phyloP scores from a whole-genome alignment of 331 rosid species.

The Saraca asoca region DNA sequence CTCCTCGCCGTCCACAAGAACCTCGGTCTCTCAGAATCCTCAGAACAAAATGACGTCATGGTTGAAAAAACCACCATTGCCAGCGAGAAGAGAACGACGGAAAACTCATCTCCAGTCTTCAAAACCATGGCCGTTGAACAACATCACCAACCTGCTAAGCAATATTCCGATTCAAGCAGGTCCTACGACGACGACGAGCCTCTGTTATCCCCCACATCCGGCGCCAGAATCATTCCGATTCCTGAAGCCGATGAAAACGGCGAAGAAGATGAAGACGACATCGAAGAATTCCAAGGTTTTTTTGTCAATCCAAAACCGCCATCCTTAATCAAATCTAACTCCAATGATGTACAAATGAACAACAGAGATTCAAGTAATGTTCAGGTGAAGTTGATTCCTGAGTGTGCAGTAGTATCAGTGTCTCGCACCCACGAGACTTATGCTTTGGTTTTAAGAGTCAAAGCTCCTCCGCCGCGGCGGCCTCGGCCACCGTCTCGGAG shows the following conservation, averaged over 20 bases:
- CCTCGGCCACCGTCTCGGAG: slow-evolving; percentile 22
- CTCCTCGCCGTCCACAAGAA: slow-evolving; percentile 70
- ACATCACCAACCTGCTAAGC: not conserved
- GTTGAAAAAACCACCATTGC: slow-evolving; percentile 31
- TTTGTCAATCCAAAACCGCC: slow-evolving; percentile 63
- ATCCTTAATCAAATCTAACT: slow-evolving; percentile 40
- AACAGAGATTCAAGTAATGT: slow-evolving; percentile 53
- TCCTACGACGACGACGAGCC: slow-evolving; percentile 86
- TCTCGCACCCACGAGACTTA: slow-evolving; percentile 57
- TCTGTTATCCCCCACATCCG: slow-evolving; percentile 63
- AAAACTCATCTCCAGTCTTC: slow-evolving; percentile 39
- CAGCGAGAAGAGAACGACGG: slow-evolving; percentile 34
- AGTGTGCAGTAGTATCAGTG: slow-evolving; percentile 60
- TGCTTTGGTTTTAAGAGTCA: slow-evolving; percentile 68
- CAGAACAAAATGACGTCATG: slow-evolving; percentile 34
- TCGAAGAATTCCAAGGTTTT: slow-evolving; percentile 81
- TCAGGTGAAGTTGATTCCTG: slow-evolving; percentile 71
- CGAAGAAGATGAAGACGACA: slow-evolving; percentile 44
- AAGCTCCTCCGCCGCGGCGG: slow-evolving; percentile 67
- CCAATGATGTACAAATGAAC: slow-evolving; percentile 35
- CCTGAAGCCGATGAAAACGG: slow-evolving; percentile 81
- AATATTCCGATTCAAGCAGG: slow-evolving; percentile 31
- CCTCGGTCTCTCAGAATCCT: slow-evolving; percentile 31
- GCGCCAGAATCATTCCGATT: slow-evolving; percentile 63
- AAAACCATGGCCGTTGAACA: slow-evolving; percentile 34